These are phyloP conservation scores for Viola odorata DNA, from an alignment of 345 rosid species.

Conservation along the genomic window DNA sequence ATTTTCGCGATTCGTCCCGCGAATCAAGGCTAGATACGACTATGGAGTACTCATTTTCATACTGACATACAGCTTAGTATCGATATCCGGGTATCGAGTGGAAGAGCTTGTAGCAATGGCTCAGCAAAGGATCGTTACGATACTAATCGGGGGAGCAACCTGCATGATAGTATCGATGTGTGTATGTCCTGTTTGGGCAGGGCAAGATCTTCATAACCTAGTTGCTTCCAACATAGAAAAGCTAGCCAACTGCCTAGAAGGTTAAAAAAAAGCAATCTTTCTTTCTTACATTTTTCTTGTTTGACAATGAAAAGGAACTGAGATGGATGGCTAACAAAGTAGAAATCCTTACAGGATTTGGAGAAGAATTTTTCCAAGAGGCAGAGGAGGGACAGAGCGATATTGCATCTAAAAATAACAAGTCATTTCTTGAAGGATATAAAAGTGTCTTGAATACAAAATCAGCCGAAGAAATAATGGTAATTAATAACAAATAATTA, in stretches of 20 bases:
- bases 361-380: conserved; percentile 11
- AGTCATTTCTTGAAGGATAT: conserved; percentile 15
- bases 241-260: conserved; percentile 22
- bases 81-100: conserved; percentile 21
- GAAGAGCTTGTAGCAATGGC: conserved; percentile 19
- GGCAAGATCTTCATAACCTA: conserved; percentile 25
- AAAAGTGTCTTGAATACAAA: conserved; percentile 24
- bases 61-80: conserved; percentile 31
- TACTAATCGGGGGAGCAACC: conserved; percentile 20
- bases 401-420: background rate
- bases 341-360: conserved; percentile 13
- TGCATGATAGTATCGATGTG: conserved; percentile 21
- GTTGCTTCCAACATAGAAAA: conserved; percentile 22
- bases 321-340: background rate
- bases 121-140: conserved; percentile 18
- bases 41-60: conserved; percentile 34
- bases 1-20: conserved; percentile 33
- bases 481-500: conserved; percentile 2
- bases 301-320: background rate
- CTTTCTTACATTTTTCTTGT: background rate
- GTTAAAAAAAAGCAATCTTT: background rate
- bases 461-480: conserved; percentile 26
- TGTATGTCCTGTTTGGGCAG: conserved; percentile 30
- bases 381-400: conserved; percentile 6
- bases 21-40: conserved; percentile 36